These are phyloP conservation scores for Fusarium acutatum DNA, from an alignment of 2,329 filamentous ascomycete genomes.

Conservation along the genomic window DNA sequence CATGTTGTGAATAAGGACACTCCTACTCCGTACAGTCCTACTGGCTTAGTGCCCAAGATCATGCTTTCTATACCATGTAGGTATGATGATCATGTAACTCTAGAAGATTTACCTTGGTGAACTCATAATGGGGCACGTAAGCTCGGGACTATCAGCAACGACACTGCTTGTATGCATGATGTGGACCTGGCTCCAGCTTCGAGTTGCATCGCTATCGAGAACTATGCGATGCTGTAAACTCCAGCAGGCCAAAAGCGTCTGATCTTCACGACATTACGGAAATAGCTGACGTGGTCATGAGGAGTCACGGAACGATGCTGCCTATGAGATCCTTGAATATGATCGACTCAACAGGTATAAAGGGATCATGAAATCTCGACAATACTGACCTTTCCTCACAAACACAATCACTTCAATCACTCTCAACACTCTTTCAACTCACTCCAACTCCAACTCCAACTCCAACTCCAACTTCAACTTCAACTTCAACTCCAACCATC, in stretches of 20 bases:
- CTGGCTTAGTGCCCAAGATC: neutral
- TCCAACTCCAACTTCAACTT: too few species aligned
- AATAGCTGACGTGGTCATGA: neutral
- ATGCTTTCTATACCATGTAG: neutral
- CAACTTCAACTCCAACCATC: neutral
- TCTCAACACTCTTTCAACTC: neutral
- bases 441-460: neutral
- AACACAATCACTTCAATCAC: neutral
- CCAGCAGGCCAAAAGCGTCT: neutral
- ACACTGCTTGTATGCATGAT: neutral
- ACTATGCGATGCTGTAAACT: neutral
- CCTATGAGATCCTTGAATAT: neutral
- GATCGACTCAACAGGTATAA: neutral
- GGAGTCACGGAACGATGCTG: neutral
- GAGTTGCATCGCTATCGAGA: neutral
- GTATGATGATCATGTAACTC: neutral
- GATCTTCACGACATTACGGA: neutral
- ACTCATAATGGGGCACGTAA: neutral
- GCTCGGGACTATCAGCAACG: neutral
- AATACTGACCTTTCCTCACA: neutral
- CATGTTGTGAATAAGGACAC: neutral
- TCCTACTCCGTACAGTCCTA: neutral
- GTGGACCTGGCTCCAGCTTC: neutral
- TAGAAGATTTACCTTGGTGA: neutral
- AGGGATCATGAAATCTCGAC: neutral